Percentiles rank a stretch among this genome's conserved stretches.
Evolutionary conservation across 169 alveolate genomes (phyloP).

Genomic region (Eimeria zaria): DNA sequence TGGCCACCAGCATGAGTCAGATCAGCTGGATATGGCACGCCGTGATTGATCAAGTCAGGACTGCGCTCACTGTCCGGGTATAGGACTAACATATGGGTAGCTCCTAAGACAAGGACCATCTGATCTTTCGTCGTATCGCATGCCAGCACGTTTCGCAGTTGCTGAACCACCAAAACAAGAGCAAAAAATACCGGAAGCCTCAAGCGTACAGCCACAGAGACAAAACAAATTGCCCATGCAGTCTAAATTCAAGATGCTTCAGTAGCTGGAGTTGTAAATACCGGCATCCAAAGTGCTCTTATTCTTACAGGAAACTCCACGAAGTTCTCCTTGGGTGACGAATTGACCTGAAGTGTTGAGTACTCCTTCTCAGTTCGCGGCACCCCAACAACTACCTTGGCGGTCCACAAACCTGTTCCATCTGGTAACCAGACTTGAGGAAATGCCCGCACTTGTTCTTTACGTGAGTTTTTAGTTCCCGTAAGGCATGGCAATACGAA

Average conservation of each 20-base stretch:
- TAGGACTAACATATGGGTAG: constrained; percentile 32
- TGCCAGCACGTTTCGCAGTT: constrained; percentile 66
- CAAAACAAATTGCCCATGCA: neutral
- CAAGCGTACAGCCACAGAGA: neutral
- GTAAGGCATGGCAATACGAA: constrained; percentile 76
- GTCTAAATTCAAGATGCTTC: neutral
- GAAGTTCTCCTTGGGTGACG: constrained; percentile 35
- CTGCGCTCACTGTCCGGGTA: neutral
- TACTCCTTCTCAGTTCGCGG: constrained; percentile 1
- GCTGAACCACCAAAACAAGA: neutral
- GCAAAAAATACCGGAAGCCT: neutral
- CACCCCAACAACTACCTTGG: constrained; percentile 30
- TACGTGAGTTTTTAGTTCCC: neutral
- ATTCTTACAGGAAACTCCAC: neutral
- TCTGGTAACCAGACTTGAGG: constrained; percentile 81
- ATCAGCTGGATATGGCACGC: constrained; percentile 76
- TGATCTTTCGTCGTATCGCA: constrained; percentile 68
- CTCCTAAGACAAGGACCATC: constrained; percentile 59
- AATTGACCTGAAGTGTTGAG: constrained; percentile 1
- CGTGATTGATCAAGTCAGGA: constrained; percentile 19
- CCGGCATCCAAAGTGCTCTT: neutral
- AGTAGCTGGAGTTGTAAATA: neutral
- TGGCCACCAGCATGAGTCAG: constrained; percentile 40
- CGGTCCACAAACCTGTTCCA: constrained; percentile 82
- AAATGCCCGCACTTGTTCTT: constrained; percentile 2